Evolutionary conservation across 306 rosid species (phyloP).

Genomic region (Citrullus mucosospermus): DNA sequence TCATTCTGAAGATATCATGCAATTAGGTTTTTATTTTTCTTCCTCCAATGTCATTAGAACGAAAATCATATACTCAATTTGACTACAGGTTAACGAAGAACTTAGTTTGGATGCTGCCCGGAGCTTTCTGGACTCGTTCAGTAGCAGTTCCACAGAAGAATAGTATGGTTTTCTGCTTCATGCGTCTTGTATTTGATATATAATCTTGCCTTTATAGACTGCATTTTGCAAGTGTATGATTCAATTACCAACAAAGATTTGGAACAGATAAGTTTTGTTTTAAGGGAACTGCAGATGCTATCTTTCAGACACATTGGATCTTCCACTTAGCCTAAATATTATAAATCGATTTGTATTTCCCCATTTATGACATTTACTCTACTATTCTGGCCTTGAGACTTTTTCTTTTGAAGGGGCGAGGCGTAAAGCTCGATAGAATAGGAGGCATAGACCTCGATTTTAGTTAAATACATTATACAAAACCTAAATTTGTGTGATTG

Average conservation of each 20-base stretch:
- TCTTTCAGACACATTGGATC: background rate
- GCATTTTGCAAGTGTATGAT: background rate
- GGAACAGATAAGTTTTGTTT: background rate
- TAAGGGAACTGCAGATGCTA: background rate
- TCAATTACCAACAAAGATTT: constrained; percentile 5
- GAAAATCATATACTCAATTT: background rate
- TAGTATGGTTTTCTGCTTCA: constrained; percentile 6
- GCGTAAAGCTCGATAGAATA: no score
- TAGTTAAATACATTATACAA: no score
- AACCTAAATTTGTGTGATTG: no score
- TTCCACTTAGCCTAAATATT: background rate
- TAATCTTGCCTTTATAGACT: background rate
- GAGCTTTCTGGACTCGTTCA: constrained; percentile 31
- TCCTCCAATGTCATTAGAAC: background rate
- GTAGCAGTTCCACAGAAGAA: constrained; percentile 9
- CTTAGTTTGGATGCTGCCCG: constrained; percentile 54
- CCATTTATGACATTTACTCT: background rate
- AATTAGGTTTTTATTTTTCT: background rate
- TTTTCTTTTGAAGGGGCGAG: no score
- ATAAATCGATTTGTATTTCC: background rate
- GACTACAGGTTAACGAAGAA: constrained; percentile 26
- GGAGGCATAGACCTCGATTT: no score
- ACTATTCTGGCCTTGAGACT: no score
- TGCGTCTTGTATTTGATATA: constrained; percentile 5
- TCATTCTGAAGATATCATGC: background rate